A percentile compares a stretch with the other conserved stretches of the same genome.
Conservation (phyloP, 805 yeast genomes). For the Jamesozyma spencerorum region DNA sequence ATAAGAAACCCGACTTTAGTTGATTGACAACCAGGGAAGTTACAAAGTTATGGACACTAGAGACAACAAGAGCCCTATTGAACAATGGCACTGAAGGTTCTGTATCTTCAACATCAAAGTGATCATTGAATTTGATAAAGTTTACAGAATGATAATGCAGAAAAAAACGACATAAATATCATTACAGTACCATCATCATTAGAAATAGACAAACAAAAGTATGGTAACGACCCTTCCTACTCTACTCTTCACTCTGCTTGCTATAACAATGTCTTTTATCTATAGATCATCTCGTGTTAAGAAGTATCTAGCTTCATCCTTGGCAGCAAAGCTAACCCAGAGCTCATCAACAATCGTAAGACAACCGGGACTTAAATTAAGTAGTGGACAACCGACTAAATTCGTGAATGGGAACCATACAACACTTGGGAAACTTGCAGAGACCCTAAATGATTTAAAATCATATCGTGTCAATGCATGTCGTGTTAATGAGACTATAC, state of each 20-base stretch:
- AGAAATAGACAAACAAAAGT: too few species aligned
- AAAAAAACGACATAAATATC: too few species aligned
- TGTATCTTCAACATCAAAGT: too few species aligned
- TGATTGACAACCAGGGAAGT: too few species aligned
- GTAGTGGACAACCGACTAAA: slow-evolving; percentile 2
- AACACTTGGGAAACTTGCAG: not conserved
- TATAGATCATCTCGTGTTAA: slow-evolving; percentile 6
- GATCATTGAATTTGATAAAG: too few species aligned
- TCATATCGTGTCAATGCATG: not conserved
- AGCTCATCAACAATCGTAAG: not conserved
- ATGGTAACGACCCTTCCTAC: not conserved
- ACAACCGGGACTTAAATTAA: slow-evolving; percentile 12
- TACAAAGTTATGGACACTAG: too few species aligned
- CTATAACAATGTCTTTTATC: slow-evolving; percentile 16
- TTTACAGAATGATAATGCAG: too few species aligned
- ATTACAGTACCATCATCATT: too few species aligned
- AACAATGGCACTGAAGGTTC: too few species aligned
- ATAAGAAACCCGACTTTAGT: too few species aligned
- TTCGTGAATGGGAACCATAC: not conserved
- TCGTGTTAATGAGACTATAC: slow-evolving; percentile 2
- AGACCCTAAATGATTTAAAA: not conserved
- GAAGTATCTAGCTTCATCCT: not conserved
- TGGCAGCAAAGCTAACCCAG: not conserved
- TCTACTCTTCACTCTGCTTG: slow-evolving; percentile 10
- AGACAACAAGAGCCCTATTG: too few species aligned